Evolutionary conservation across 192 early-diverging fungal genomes (phyloP), one percentile per base, ranked within the genome.

Genomic region (Glomus cerebriforme): DNA sequence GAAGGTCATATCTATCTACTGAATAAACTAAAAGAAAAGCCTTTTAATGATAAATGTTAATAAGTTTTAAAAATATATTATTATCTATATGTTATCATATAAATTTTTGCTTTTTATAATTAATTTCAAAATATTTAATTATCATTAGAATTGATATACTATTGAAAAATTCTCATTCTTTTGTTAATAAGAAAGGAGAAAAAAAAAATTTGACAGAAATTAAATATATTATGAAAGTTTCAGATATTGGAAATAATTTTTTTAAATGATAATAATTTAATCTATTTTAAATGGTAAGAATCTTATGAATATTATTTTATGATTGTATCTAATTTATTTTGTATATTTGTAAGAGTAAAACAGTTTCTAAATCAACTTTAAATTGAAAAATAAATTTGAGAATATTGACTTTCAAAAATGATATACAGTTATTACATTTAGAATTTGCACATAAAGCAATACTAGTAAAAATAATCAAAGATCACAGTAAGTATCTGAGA

Each of bases 21-120:
- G 19, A 2, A 60, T 59, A 76, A 76, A 62, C 31, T 76, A 59
- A 76, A 39, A 37, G 59, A 76, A 43, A 59, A 29, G 15, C 62
- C 63, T 15, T 32, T 43, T 69, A 43, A 66, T 29, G 9, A 58
- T 27, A 68, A 32, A 54, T 26, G 49, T 54, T 34, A 37, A 45
- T 60, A 78, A 78, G 58, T 78, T 58, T 66, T 78, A 69, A 78
- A 59, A 65, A 66, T 54, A 59, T 78, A 78, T 69, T 78, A 59
- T 78, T 43, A 68, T 68, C 17, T 68, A 65, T 78, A 78, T 62
- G 39, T 78, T 64, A 62, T 62, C 7, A 66, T 45, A 58, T n/a
- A n/a, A 58, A 24, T 54, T 58, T 54, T 17, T 17, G 26, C 26
- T 5, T 9, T 54, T 73, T 58, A 32, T 58, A 73, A 73, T 73